phyloP scores from a whole-genome alignment of 1,284 basidiomycete species.

The Cryptococcus maquisensis region DNA sequence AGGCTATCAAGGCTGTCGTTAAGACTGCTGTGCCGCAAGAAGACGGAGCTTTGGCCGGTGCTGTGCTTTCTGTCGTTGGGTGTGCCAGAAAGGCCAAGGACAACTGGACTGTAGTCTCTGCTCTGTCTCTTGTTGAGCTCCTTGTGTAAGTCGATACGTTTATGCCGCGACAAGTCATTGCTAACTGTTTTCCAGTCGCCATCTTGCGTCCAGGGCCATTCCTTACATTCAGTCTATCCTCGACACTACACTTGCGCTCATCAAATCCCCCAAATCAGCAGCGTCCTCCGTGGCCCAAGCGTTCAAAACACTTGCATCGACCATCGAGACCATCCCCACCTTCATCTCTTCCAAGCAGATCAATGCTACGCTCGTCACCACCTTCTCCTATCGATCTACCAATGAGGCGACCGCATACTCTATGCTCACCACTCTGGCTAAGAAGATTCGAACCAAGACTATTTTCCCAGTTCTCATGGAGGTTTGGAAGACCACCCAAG shows the following conservation, averaged over 20 bases:
- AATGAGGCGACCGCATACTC: constrained; percentile 19
- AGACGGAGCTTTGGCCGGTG: constrained; percentile 59
- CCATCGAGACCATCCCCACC: constrained; percentile 47
- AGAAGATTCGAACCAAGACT: constrained; percentile 63
- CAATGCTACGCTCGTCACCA: constrained; percentile 40
- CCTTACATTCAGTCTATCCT: constrained; percentile 74
- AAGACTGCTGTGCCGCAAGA: constrained; percentile 61
- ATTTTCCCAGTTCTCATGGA: constrained; percentile 61
- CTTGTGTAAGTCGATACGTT: constrained; percentile 14
- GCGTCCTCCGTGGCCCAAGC: constrained; percentile 17
- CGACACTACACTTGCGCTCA: constrained; percentile 55
- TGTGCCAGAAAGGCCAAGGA: constrained; percentile 50
- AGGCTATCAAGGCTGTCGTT: constrained; percentile 60
- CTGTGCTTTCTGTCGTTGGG: constrained; percentile 59
- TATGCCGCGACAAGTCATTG: background rate
- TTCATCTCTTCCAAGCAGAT: constrained; percentile 50
- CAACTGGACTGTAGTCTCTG: constrained; percentile 52
- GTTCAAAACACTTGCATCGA: constrained; percentile 28
- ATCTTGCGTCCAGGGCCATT: constrained; percentile 79
- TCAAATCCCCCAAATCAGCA: constrained; percentile 42
- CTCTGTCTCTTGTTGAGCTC: constrained; percentile 56
- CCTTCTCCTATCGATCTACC: constrained; percentile 30
- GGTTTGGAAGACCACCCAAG: constrained; percentile 44
- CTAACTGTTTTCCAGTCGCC: constrained; percentile 51
- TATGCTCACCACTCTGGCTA: constrained; percentile 59